Evolutionary conservation across 805 yeast genomes (phyloP), one percentile per base, ranked within the genome.

Genomic region (Zygosaccharomyces rouxii): DNA sequence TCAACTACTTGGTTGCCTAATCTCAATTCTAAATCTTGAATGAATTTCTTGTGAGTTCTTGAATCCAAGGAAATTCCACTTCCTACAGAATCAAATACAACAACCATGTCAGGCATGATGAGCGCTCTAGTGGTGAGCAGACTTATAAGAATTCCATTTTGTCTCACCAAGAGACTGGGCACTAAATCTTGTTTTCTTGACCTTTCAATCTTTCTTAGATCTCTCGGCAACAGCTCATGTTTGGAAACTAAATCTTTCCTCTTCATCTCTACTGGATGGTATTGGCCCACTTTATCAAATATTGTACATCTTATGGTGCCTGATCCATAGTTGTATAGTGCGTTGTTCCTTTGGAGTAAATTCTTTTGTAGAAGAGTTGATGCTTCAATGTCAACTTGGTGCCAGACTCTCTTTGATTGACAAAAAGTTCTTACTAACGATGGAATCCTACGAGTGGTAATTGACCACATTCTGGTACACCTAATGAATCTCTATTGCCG

Each of bases 161-260:
- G 76, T 44, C 97, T 73, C 9, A 87, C 89, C 57, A 89, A 79
- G 46, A 89, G 79, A 42, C 86, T 80, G 0, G 97, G 97, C 1
- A 87, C 92, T 42, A 88, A 84, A 49, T 64, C 70, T 35, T 58
- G 80, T 64, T 54, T 79, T 67, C 59, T 58, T 1, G 84, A 83
- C 49, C 86, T 78, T 42, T 92, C 98, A 46, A 92, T 83, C 62
- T 90, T 92, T 18, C 99, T 73, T 55, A 92, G 71, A 66, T 92
- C 99, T 64, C 99, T 74, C 0, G 98, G 97, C 49, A 86, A 79
- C 22, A 92, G 67, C 10, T 87, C 88, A 63, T 90, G 87, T 54
- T 82, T 80, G 28, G 81, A 73, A 7, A 92, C 73, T 51, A 92
- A 77, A 46, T 81, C 83, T 44, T 85, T 76, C 60, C 88, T 79